phyloP scores from a whole-genome alignment of 176 grass and related monocot genomes.

The Bonia amplexicaulis region DNA sequence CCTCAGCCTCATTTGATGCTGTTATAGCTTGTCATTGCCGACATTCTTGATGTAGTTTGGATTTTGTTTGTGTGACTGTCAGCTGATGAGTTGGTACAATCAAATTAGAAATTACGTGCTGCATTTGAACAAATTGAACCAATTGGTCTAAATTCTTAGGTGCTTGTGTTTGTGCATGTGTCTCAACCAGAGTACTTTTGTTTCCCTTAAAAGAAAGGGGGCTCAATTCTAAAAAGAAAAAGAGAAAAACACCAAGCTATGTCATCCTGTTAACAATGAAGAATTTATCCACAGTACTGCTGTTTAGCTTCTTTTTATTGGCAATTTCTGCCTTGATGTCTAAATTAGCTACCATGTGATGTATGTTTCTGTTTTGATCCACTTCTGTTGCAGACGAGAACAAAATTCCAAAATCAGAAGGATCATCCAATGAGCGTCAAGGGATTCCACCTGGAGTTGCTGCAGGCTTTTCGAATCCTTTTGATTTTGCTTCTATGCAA shows the following conservation, averaged over 20 bases:
- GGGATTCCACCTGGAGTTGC: conserved; percentile 33
- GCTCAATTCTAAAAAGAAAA: no score
- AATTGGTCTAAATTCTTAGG: not conserved
- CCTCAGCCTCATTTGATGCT: not conserved
- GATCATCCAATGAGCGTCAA: conserved; percentile 39
- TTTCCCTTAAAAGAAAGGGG: no score
- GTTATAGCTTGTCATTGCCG: not conserved
- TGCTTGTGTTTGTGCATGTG: no score
- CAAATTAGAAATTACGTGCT: not conserved
- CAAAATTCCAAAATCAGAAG: conserved; percentile 59
- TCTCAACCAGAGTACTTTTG: no score
- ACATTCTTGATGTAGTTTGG: not conserved
- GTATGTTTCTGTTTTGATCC: not conserved
- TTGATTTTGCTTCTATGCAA: conserved; percentile 78
- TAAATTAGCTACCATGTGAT: not conserved
- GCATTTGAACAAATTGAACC: not conserved
- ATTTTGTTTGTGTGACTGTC: not conserved
- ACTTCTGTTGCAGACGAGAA: conserved; percentile 46
- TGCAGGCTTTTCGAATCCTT: conserved; percentile 48
- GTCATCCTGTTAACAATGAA: no score
- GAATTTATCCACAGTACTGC: not conserved
- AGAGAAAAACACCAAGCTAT: no score
- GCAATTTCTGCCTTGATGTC: not conserved
- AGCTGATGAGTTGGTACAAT: not conserved
- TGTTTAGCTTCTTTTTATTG: conserved; percentile 4